These are phyloP conservation scores for Naganishia onofrii DNA, from an alignment of 768 basidiomycete species.

Conservation along the genomic window DNA sequence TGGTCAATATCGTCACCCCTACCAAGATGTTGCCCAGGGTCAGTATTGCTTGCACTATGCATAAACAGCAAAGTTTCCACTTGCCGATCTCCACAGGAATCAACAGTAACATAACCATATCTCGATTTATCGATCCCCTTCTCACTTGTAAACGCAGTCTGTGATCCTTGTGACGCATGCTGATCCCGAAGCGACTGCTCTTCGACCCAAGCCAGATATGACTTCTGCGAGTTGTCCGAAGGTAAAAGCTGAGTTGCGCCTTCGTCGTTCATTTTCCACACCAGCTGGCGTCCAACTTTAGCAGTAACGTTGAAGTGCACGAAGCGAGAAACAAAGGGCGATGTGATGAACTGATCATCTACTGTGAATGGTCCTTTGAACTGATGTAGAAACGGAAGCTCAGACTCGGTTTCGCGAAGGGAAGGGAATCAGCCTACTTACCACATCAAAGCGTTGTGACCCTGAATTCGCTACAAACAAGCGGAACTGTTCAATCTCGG, in stretches of 20 bases:
- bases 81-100: slow-evolving; percentile 27
- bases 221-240: not conserved
- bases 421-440: slow-evolving; percentile 27
- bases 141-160: slow-evolving; percentile 16
- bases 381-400: too few species aligned
- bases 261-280: slow-evolving; percentile 30
- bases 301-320: slow-evolving; percentile 38
- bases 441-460: slow-evolving; percentile 52
- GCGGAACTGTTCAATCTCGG: slow-evolving; percentile 33
- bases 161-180: not conserved
- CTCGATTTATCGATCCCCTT: not conserved
- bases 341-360: slow-evolving; percentile 74
- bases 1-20: slow-evolving; percentile 50
- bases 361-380: slow-evolving; percentile 66
- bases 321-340: slow-evolving; percentile 58
- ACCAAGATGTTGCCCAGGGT: slow-evolving; percentile 34
- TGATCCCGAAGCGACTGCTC: not conserved
- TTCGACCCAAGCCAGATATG: slow-evolving; percentile 6
- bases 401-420: too few species aligned
- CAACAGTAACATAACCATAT: slow-evolving; percentile 31
- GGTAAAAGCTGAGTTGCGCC: slow-evolving; percentile 31
- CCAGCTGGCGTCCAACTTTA: slow-evolving; percentile 33
- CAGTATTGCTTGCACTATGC: slow-evolving; percentile 41
- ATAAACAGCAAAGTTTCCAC: slow-evolving; percentile 8
- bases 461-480: slow-evolving; percentile 50